Conservation (phyloP, 2,329 filamentous ascomycete species). For the Aspergillus alliaceus region DNA sequence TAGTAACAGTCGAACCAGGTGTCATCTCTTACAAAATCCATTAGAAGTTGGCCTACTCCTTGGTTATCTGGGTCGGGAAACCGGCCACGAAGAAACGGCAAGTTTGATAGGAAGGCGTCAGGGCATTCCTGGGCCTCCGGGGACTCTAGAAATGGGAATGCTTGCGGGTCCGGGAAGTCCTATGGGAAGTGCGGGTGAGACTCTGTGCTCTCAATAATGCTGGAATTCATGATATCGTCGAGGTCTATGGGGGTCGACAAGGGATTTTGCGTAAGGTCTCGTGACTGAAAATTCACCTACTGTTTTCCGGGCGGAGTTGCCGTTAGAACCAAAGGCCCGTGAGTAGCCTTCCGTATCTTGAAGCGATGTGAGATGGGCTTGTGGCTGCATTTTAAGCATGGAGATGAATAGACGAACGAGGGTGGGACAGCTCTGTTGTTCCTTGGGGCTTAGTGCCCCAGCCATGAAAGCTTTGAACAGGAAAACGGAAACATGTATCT, state of each 20-base stretch:
- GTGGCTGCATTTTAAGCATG: slow-evolving; percentile 7
- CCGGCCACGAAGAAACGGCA: neutral
- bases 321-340: slow-evolving; percentile 9
- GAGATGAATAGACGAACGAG: slow-evolving; percentile 9
- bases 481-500: slow-evolving; percentile 13
- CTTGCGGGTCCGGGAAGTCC: neutral
- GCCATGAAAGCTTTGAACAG: slow-evolving; percentile 12
- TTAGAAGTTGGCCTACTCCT: neutral
- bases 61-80: neutral
- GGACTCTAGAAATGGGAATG: neutral
- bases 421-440: neutral
- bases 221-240: neutral
- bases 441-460: slow-evolving; percentile 1
- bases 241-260: neutral
- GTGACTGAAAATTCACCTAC: too few relatives aligned
- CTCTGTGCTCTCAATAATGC: neutral
- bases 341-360: slow-evolving; percentile 7
- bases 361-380: slow-evolving; percentile 8
- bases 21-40: neutral
- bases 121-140: neutral
- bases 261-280: neutral
- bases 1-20: neutral
- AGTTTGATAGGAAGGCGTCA: neutral
- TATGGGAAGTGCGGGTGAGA: neutral
- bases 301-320: neutral